Evolutionary conservation across 257 asterid species (phyloP).

Genomic region (Solanum chaucha): DNA sequence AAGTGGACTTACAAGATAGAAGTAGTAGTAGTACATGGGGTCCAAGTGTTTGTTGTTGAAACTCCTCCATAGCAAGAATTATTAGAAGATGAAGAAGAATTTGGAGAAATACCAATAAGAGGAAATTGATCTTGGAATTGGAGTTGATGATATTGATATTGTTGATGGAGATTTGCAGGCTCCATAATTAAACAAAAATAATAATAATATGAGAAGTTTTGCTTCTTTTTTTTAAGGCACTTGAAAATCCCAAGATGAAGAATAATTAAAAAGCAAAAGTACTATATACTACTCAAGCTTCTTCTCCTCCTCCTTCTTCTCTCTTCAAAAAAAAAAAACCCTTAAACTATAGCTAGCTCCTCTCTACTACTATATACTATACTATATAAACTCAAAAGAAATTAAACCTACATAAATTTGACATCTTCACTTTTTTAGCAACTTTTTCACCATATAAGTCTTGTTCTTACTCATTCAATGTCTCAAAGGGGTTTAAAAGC

Average conservation of each 20-base stretch:
- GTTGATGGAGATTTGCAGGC: conserved; percentile 53
- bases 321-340: not conserved
- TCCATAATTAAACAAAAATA: conserved; percentile 39
- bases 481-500: conserved; percentile 34
- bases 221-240: conserved; percentile 17
- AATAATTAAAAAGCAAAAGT: conserved; percentile 13
- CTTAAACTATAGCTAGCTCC: conserved; percentile 11
- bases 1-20: conserved; percentile 51
- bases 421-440: conserved; percentile 24
- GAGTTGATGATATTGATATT: conserved; percentile 24
- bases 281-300: not conserved
- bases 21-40: conserved; percentile 36
- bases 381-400: not conserved
- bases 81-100: conserved; percentile 18
- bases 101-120: conserved; percentile 39
- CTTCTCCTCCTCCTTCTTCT: not conserved
- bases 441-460: conserved; percentile 27
- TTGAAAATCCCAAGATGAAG: conserved; percentile 84
- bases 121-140: conserved; percentile 46
- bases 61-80: conserved; percentile 34
- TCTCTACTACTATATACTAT: not conserved
- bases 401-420: not conserved
- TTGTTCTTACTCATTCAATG: conserved; percentile 58
- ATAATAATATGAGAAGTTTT: not conserved
- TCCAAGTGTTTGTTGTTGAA: conserved; percentile 33